Evolutionary conservation across 1,139 yeast species (phyloP), one percentile per base, ranked within the genome.

Genomic region (Nakaseomyces delphensis): DNA sequence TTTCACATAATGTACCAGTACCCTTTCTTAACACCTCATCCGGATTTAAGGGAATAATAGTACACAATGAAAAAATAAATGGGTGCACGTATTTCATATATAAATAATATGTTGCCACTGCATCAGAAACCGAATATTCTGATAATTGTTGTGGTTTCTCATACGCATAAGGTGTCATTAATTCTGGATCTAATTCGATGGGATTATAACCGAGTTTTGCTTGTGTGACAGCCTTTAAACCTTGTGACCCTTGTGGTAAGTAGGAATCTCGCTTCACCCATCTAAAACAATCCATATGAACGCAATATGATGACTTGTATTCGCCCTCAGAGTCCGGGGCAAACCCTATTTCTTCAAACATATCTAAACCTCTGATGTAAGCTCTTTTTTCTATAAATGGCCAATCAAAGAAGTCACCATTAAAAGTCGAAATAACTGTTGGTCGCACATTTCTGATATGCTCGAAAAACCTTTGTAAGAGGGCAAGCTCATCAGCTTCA

Each of bases 191-290:
- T 47, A 93, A 70, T 65, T 93, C 98, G 21, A 91, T 81, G 4
- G 99, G 99, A 58, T 89, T 89, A 57, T 93, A 93, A 4, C 98
- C 98, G 43, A 93, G 69, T 60, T 93, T 93, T 0, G 89, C 93
- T 10, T 95, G 89, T 2, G 98, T 93, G 15, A 93, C 99, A 0
- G 98, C 97, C 61, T 93, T 93, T 58, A 93, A 73, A 69, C 98
- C 98, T 62, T 93, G 98, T 1, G 96, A 84, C 37, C 99, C 99
- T 61, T 93, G 99, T 0, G 99, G 99, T 42, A 93, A 69, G 62
- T 93, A 93, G 3, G 95, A 84, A 62, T 93, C 99, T 67, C 99
- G 78, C 59, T 93, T 87, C n/a, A 93, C 99, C 99, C 99, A 93
- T 53, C 97, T 68, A 63, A 69, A 93, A 64, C 97, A 91, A 65